Evolutionary conservation across 2,329 filamentous ascomycete genomes (phyloP).

Genomic region (Pestalotiopsis sp.): DNA sequence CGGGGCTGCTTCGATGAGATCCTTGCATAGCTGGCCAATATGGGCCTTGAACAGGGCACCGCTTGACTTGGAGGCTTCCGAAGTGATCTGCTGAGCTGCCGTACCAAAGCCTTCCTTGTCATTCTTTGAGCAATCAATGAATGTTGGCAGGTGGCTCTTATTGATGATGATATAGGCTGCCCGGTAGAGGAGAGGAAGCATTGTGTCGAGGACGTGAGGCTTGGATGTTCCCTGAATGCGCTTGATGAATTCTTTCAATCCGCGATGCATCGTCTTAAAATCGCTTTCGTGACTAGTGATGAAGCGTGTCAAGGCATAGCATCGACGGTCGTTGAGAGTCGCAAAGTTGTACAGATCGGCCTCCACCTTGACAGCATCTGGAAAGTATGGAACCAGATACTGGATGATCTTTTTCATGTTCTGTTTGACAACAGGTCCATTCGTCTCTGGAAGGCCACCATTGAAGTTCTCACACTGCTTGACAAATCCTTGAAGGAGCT

Average conservation of each 20-base stretch:
- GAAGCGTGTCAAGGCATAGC: conserved; percentile 87
- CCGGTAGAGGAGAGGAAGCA: conserved; percentile 82
- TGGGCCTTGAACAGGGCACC: conserved; percentile 92
- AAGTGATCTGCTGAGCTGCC: conserved; percentile 85
- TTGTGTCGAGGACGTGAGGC: conserved; percentile 72
- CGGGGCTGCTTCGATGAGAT: conserved; percentile 80
- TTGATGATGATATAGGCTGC: conserved; percentile 88
- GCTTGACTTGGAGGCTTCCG: conserved; percentile 87
- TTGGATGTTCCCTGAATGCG: conserved; percentile 71
- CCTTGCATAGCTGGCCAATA: conserved; percentile 86
- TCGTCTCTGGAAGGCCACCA: conserved; percentile 77
- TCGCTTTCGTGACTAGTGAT: conserved; percentile 84
- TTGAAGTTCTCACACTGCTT: conserved; percentile 89
- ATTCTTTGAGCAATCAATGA: conserved; percentile 84
- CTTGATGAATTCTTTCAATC: conserved; percentile 87
- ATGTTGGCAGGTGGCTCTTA: conserved; percentile 86
- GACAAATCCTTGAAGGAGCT: conserved; percentile 75
- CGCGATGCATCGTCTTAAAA: conserved; percentile 87
- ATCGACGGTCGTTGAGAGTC: conserved; percentile 85
- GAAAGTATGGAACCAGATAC: conserved; percentile 73
- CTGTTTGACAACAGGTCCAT: conserved; percentile 69
- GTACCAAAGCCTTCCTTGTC: conserved; percentile 78
- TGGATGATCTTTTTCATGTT: conserved; percentile 74
- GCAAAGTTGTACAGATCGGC: conserved; percentile 88
- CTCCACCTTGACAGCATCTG: conserved; percentile 72